phyloP scores from a whole-genome alignment of 192 early-diverging fungal species.

The Coemansia sp. region DNA sequence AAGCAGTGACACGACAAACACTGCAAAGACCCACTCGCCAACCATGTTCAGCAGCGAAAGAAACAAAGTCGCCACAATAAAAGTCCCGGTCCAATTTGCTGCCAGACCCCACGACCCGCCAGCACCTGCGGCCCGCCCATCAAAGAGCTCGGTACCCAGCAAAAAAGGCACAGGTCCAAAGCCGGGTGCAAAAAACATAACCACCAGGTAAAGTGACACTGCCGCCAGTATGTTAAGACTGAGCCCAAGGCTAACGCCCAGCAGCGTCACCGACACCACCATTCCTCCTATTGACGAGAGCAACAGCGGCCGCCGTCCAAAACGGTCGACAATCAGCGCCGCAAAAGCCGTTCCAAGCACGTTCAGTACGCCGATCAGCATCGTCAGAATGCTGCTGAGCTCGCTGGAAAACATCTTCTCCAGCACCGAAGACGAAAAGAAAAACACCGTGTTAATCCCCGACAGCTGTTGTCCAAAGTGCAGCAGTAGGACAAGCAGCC shows the following conservation, averaged over 20 bases:
- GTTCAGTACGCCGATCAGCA: slow-evolving; percentile 79
- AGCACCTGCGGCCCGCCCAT: slow-evolving; percentile 37
- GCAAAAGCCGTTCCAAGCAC: slow-evolving; percentile 72
- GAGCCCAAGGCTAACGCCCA: slow-evolving; percentile 61
- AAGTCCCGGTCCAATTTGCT: slow-evolving; percentile 51
- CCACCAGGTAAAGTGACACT: slow-evolving; percentile 56
- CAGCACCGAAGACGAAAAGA: slow-evolving; percentile 79
- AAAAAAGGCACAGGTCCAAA: slow-evolving; percentile 52
- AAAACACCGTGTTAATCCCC: slow-evolving; percentile 92
- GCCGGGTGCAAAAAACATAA: slow-evolving; percentile 53
- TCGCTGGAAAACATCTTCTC: slow-evolving; percentile 62
- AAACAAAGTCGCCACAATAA: slow-evolving; percentile 43
- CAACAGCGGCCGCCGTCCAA: slow-evolving; percentile 74
- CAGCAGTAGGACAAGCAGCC: slow-evolving; percentile 66
- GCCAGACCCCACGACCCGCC: slow-evolving; percentile 47
- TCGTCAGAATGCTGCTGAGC: slow-evolving; percentile 65
- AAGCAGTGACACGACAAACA: slow-evolving; percentile 39
- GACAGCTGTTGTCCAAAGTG: slow-evolving; percentile 86
- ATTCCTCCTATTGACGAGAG: slow-evolving; percentile 68
- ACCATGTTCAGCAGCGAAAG: slow-evolving; percentile 41
- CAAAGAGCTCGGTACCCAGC: slow-evolving; percentile 52
- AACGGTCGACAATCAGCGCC: slow-evolving; percentile 70
- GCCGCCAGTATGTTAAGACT: slow-evolving; percentile 79
- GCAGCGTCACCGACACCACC: slow-evolving; percentile 57
- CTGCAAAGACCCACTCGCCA: slow-evolving; percentile 53